Evolutionary conservation across 2,329 filamentous ascomycete genomes (phyloP).

Genomic region (Lachnellula suecica): DNA sequence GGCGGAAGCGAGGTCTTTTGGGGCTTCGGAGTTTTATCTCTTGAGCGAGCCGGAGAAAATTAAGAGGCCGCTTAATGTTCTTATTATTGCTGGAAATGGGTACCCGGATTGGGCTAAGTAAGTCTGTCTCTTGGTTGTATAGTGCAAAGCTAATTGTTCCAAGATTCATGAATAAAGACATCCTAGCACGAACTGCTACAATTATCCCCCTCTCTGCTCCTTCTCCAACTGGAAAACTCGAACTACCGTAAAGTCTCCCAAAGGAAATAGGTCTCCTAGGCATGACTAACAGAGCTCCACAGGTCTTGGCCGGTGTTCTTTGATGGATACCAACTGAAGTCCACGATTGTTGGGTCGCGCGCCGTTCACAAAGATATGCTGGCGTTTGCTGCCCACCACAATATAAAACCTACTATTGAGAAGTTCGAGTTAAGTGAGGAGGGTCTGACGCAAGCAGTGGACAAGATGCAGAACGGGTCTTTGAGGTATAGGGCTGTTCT

Average conservation of each 20-base stretch:
- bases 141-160: no score
- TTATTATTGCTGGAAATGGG: slow-evolving; percentile 13
- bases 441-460: slow-evolving; percentile 13
- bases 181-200: slow-evolving; percentile 46
- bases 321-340: slow-evolving; percentile 15
- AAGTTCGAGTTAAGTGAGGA: slow-evolving; percentile 15
- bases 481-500: slow-evolving; percentile 20
- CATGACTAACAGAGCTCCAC: background rate
- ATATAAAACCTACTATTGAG: slow-evolving; percentile 18
- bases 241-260: slow-evolving; percentile 16
- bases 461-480: slow-evolving; percentile 10
- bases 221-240: slow-evolving; percentile 10
- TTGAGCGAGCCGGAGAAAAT: background rate
- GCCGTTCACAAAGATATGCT: slow-evolving; percentile 20
- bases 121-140: no score
- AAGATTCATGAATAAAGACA: slow-evolving; percentile 15
- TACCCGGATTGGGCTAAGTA: slow-evolving; percentile 35
- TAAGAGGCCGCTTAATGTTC: background rate
- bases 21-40: slow-evolving; percentile 50
- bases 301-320: slow-evolving; percentile 16
- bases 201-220: slow-evolving; percentile 48
- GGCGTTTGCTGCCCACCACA: slow-evolving; percentile 15
- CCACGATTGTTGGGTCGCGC: slow-evolving; percentile 15
- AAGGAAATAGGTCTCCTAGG: background rate
- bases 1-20: slow-evolving; percentile 56